phyloP scores from a whole-genome alignment of 1,284 basidiomycete genomes.

The Heterobasidion annosum region DNA sequence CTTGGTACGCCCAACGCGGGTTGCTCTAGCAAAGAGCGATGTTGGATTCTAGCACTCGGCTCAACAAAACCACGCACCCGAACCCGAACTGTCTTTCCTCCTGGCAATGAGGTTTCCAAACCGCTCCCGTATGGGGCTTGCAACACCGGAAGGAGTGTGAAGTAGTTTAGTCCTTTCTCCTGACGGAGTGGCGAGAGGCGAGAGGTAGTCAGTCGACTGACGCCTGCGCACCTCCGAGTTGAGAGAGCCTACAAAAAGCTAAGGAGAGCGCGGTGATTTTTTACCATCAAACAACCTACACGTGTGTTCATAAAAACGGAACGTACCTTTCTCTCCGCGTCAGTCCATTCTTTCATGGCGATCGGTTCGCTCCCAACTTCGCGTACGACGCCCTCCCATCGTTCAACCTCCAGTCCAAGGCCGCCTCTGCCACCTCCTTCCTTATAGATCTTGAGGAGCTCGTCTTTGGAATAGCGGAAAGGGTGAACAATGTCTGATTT shows the following conservation, averaged over 20 bases:
- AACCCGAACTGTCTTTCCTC: slow-evolving; percentile 63
- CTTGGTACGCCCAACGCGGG: slow-evolving; percentile 39
- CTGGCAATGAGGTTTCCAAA: slow-evolving; percentile 50
- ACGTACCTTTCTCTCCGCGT: slow-evolving; percentile 82
- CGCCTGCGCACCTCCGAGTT: slow-evolving; percentile 78
- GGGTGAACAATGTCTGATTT: slow-evolving; percentile 60
- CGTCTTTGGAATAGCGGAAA: slow-evolving; percentile 82
- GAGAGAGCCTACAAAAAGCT: slow-evolving; percentile 68
- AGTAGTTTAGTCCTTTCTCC: slow-evolving; percentile 51
- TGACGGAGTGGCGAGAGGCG: slow-evolving; percentile 40
- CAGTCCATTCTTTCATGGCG: slow-evolving; percentile 68
- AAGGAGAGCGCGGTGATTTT: slow-evolving; percentile 7
- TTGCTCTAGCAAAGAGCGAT: slow-evolving; percentile 29
- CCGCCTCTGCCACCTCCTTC: slow-evolving; percentile 67
- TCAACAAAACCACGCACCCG: slow-evolving; percentile 8
- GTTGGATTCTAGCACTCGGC: neutral
- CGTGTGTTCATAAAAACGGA: slow-evolving; percentile 6
- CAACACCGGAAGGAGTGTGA: slow-evolving; percentile 35
- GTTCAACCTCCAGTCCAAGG: slow-evolving; percentile 78
- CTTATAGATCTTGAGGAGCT: slow-evolving; percentile 77
- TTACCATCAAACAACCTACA: neutral
- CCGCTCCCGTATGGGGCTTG: slow-evolving; percentile 57
- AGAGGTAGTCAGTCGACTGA: slow-evolving; percentile 64
- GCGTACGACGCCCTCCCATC: slow-evolving; percentile 79
- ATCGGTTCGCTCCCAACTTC: slow-evolving; percentile 69